Conservation (phyloP, 345 rosid species). For the Turnera subulata region DNA sequence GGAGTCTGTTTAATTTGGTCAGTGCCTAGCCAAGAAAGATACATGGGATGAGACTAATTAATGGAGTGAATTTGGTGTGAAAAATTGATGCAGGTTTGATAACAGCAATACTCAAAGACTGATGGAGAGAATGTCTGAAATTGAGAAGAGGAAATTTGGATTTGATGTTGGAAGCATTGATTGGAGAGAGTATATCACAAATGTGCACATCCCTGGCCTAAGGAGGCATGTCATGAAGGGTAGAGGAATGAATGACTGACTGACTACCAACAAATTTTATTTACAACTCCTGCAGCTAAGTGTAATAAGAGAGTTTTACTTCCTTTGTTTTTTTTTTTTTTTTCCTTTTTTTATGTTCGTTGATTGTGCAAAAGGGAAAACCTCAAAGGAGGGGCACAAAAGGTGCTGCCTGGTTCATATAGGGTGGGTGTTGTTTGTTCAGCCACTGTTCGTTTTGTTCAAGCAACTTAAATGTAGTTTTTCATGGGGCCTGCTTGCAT, state of each 20-base stretch:
- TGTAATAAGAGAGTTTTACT: constrained; percentile 6
- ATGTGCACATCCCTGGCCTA: constrained; percentile 28
- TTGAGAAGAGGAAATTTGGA: constrained; percentile 63
- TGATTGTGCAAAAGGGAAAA: no score
- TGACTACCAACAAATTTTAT: neutral
- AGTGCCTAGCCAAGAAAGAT: no score
- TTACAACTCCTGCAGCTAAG: neutral
- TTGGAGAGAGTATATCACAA: constrained; percentile 26
- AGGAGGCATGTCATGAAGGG: constrained; percentile 32
- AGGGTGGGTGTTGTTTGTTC: no score
- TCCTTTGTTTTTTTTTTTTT: neutral
- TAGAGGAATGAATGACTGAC: constrained; percentile 10
- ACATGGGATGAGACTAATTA: no score
- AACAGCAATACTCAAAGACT: constrained; percentile 70
- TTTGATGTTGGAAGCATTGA: constrained; percentile 37
- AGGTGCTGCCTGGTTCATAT: no score
- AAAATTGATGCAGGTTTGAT: constrained; percentile 53
- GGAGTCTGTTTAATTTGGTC: neutral
- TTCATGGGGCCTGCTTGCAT: no score
- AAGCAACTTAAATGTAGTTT: no score
- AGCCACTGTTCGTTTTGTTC: no score
- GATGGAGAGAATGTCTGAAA: constrained; percentile 73
- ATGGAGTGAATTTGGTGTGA: neutral
- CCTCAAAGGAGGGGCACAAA: no score
- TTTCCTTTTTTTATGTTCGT: neutral